Evolutionary conservation across 208 protist species (phyloP), one percentile per base, ranked within the genome.

Genomic region (Leptomonas seymouri): DNA sequence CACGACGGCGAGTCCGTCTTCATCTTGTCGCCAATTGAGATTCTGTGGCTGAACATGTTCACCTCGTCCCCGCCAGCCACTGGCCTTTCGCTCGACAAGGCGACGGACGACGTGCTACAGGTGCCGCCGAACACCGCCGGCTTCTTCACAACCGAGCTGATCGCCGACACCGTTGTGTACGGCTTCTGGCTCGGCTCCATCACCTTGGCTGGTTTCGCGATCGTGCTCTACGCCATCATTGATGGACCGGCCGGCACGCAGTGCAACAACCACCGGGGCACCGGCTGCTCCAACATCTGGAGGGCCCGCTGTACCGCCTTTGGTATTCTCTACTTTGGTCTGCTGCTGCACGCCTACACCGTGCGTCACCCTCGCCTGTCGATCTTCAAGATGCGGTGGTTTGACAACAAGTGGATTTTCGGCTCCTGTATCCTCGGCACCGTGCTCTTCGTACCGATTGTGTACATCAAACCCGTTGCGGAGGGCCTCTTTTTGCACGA

Each of bases 21-120:
- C 74, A 86, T 93, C 21, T 77, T 96, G 3, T 95, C 90, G n/a
- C 90, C 94, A 30, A 86, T 97, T 57, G 86, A 98, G 74, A 95
- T 98, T 86, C 76, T 98, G 53, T 98, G 90, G 91, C 76, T 98
- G 39, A 98, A 98, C 79, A 79, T 97, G 74, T 79, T 94, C 64
- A 97, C 91, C 59, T 90, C 86, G 15, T 78, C 79, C 3, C 89
- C 87, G 34, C 87, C 88, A 12, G 89, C 89, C 49, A 93, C 79
- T 28, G 89, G 87, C 45, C 79, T 96, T 14, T 95, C 90, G 14
- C 59, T 95, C 45, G 90, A 95, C 53, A 75, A 69, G 46, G 82
- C 90, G 51, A 91, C 80, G 12, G 65, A 81, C 23, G 90, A 95
- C 68, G 84, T 97, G 49, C 78, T 97, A 51, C 80, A 85, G 66